phyloP scores from a whole-genome alignment of 1,284 basidiomycete species.

The Cystobasidium sp. region DNA sequence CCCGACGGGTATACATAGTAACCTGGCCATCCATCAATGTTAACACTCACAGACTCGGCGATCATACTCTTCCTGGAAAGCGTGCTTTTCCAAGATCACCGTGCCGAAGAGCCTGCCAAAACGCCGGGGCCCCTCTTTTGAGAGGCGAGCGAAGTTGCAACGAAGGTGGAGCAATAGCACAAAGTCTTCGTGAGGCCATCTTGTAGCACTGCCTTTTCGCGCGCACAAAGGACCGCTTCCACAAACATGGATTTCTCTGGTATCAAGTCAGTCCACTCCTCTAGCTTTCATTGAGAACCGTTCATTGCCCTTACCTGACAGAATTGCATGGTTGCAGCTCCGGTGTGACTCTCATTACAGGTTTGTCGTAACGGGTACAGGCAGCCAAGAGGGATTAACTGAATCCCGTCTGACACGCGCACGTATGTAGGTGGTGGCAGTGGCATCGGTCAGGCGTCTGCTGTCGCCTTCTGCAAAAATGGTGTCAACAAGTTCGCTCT shows the following conservation, averaged over 20 bases:
- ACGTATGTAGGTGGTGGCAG: conserved; percentile 1
- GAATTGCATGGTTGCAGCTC: background rate
- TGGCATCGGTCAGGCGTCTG: conserved; percentile 26
- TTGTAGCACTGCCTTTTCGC: background rate
- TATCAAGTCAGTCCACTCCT: conserved; percentile 5
- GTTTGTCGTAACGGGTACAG: background rate
- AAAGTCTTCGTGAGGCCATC: background rate
- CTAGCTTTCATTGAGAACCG: background rate
- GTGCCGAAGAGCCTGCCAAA: background rate
- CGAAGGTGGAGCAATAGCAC: background rate
- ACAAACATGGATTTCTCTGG: conserved; percentile 12
- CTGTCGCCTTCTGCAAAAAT: conserved; percentile 27
- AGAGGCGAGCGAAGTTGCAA: background rate
- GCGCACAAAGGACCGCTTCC: background rate
- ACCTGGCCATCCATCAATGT: too few relatives aligned
- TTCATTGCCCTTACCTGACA: too few relatives aligned
- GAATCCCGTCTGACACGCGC: background rate
- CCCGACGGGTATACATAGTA: too few relatives aligned
- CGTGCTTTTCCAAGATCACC: too few relatives aligned
- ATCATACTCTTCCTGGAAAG: too few relatives aligned
- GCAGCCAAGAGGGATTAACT: background rate
- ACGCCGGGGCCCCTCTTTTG: background rate
- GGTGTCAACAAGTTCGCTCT: conserved; percentile 22
- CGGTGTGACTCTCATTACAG: conserved; percentile 17
- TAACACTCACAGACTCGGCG: too few relatives aligned